Evolutionary conservation across 2,329 filamentous ascomycete species (phyloP).

Genomic region (Trichoderma sp.): DNA sequence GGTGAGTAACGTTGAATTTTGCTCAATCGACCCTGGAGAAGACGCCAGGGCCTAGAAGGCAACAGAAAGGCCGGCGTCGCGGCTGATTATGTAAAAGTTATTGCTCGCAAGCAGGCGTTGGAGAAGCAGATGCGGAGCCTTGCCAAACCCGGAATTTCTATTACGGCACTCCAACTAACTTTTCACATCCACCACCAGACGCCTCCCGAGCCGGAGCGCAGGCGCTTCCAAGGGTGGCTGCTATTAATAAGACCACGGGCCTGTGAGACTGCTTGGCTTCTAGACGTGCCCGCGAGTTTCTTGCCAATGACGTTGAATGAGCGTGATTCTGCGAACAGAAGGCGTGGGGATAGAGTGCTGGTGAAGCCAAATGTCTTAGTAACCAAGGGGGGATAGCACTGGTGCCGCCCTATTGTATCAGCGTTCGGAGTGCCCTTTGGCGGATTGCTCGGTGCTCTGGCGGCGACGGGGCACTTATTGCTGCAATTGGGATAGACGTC

Average conservation of each 20-base stretch:
- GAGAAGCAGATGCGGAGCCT: conserved; percentile 21
- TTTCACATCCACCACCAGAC: not conserved
- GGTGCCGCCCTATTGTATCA: no score
- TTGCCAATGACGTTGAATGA: not conserved
- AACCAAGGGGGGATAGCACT: no score
- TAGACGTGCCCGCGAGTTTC: not conserved
- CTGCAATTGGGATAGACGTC: conserved; percentile 3
- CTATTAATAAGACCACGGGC: not conserved
- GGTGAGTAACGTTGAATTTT: conserved; percentile 22
- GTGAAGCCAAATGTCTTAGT: not conserved
- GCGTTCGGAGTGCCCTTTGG: not conserved
- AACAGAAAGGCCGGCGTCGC: conserved; percentile 1
- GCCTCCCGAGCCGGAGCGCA: conserved; percentile 22
- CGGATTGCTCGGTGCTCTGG: not conserved
- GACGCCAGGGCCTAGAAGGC: conserved; percentile 16
- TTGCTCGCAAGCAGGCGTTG: not conserved
- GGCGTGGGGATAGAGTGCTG: conserved; percentile 10
- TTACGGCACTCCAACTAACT: conserved; percentile 28
- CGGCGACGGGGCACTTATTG: not conserved
- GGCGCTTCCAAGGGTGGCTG: not conserved
- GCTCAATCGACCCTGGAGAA: not conserved
- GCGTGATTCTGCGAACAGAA: not conserved
- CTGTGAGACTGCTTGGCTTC: not conserved
- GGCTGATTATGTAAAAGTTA: conserved; percentile 20
- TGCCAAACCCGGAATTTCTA: conserved; percentile 29